Percentiles rank a stretch among this genome's conserved stretches.
phyloP scores from a whole-genome alignment of 2,329 filamentous ascomycete species.

The Fusarium decemcellulare region DNA sequence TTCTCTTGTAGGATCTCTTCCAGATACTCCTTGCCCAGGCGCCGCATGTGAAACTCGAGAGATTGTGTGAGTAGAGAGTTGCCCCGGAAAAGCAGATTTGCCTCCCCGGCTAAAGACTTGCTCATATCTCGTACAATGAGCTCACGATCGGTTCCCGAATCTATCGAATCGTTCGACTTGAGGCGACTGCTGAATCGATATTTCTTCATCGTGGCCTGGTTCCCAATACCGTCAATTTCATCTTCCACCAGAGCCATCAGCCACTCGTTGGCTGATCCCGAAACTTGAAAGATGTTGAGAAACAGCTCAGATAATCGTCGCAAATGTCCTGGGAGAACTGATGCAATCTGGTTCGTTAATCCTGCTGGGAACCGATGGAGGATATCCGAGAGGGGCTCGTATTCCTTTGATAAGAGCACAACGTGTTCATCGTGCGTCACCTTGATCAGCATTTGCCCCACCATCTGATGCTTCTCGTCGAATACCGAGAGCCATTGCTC shows the following conservation, averaged over 20 bases:
- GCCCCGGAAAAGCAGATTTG: conserved; percentile 94
- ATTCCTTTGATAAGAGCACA: conserved; percentile 88
- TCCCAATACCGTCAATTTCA: conserved; percentile 94
- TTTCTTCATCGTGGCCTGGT: conserved; percentile 82
- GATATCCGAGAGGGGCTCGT: conserved; percentile 84
- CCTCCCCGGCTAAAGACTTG: conserved; percentile 86
- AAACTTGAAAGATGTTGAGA: conserved; percentile 95
- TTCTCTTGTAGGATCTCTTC: conserved; percentile 90
- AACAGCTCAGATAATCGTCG: conserved; percentile 87
- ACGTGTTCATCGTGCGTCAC: conserved; percentile 90
- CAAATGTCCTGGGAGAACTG: conserved; percentile 82
- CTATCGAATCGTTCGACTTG: conserved; percentile 78
- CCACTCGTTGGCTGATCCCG: conserved; percentile 88
- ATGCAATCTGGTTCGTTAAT: conserved; percentile 87
- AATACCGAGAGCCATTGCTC: conserved; percentile 91
- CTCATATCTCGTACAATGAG: conserved; percentile 82
- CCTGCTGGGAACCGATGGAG: conserved; percentile 88
- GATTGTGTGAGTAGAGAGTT: conserved; percentile 96
- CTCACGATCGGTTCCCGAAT: conserved; percentile 76
- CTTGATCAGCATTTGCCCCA: conserved; percentile 89
- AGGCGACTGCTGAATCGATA: conserved; percentile 79
- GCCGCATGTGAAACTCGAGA: conserved; percentile 95
- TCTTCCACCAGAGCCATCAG: conserved; percentile 94
- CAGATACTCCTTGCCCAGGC: conserved; percentile 92
- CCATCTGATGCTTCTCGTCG: conserved; percentile 80